Evolutionary conservation across 1,139 yeast genomes (phyloP), one percentile per base, ranked within the genome.

Genomic region (Yamadazyma atmosphaerica): DNA sequence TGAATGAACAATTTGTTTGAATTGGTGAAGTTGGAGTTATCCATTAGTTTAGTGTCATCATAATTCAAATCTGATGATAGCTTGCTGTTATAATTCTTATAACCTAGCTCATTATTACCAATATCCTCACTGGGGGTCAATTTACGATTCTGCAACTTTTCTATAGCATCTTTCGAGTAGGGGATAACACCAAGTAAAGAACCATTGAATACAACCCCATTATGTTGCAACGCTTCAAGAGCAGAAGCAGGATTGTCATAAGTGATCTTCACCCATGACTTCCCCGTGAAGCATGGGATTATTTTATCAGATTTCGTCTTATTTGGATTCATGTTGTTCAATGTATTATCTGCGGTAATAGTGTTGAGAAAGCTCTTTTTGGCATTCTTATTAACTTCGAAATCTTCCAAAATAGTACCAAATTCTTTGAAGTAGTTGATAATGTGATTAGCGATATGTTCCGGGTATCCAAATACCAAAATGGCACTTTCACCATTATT

Each of bases 381-480:
- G 4, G 26, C 7, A 23, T 23, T 23, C 65, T 44, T 60, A 23
- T 54, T 57, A 6, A 55, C 56, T 49, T 81, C 83, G 44, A 87
- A 81, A 50, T 86, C 86, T 53, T 89, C 97, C 49, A 86, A 61
- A 32, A 92, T 79, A 19, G 72, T 74, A 15, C 98, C 98, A 58
- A 83, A 88, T 49, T 84, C 84, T 32, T 83, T 73, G 55, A 90
- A 92, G 59, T 83, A 87, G 37, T 78, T 77, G 33, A 92, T 74
- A 1, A 92, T 79, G 30, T 77, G 74, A 33, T 75, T 72, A 4
- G 94, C 79, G 47, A 83, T 68, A 3, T 79, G 71, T 52, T 90
- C 92, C 1, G 95, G 89, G 58, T 87, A 90, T 1, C 98, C 98
- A 62, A 87, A 89, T 10, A 90, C 88, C 31, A 89, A 65, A 1